A percentile compares a stretch with the other conserved stretches of the same genome.
These are phyloP conservation scores for Phytophthora quininea DNA, from an alignment of 352 stramenopile genomes.

Conservation along the genomic window DNA sequence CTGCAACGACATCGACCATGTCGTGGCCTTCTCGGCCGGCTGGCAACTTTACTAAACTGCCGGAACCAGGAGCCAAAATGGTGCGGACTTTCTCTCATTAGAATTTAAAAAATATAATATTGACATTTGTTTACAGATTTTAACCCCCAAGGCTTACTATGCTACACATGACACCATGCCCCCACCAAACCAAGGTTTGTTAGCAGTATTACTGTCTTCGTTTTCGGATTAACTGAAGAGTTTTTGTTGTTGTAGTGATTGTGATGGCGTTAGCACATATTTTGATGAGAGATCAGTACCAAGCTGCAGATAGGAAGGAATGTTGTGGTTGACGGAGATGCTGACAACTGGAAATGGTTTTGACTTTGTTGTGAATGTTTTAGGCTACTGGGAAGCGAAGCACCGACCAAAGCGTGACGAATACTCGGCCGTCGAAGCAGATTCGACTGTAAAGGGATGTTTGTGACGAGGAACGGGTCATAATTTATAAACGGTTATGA, in stretches of 20 bases:
- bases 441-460: constrained; percentile 17
- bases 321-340: neutral
- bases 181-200: constrained; percentile 57
- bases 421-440: constrained; percentile 37
- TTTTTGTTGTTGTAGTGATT: constrained; percentile 53
- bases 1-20: constrained; percentile 29
- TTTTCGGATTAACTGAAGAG: constrained; percentile 6
- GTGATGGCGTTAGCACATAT: constrained; percentile 43
- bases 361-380: constrained; percentile 5
- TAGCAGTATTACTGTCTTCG: neutral
- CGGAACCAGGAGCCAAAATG: constrained; percentile 45
- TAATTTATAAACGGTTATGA: constrained; percentile 42
- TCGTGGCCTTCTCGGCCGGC: constrained; percentile 51
- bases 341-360: neutral
- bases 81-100: constrained; percentile 22
- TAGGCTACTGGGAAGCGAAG: constrained; percentile 50
- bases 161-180: constrained; percentile 78
- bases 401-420: constrained; percentile 23
- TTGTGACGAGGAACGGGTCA: constrained; percentile 11
- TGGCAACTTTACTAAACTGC: constrained; percentile 41
- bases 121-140: constrained; percentile 43
- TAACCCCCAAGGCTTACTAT: constrained; percentile 57
- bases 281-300: constrained; percentile 54
- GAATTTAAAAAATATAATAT: constrained; percentile 1
- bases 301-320: constrained; percentile 69